Base-by-base conservation (phyloP, 768 basidiomycete genomes). In the Chalciporus piperatus region DNA sequence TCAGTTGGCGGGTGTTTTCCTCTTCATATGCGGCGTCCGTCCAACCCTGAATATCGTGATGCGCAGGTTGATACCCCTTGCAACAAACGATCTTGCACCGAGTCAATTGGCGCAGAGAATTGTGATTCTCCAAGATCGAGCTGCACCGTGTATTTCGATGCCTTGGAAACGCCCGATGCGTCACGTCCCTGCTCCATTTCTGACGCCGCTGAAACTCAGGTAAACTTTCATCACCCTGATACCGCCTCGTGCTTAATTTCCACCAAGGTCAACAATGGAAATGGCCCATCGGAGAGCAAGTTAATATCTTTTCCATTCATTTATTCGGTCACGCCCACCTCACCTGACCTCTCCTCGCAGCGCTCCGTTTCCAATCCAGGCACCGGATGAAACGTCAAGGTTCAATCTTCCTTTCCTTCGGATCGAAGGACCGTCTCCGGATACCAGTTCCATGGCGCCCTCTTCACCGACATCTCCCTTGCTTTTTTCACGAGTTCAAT, bases 131-230 rank as follows among this genome's bases (percentile, higher is more conserved):
- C 54, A 4, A 20, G 14, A 17, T 63, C 66, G 1, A 44, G 50
- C 13, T 46, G 38, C 23, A 66, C 64, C 0, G 28, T 66, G n/a
- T 64, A 67, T 48, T 66, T 62, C 49, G 57, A 61, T 22, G 57
- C 61, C 17, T 6, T 67, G 28, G 64, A 64, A 12, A 47, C 50
- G 16, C 14, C 58, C 12, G 49, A 51, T 45, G 12, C n/a, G 9
- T 54, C 51, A 8, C 48, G 20, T 39, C 51, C 52, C 1, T 47
- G 20, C 41, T 51, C 47, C 28, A 27, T 49, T 23, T 43, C n/a
- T n/a, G n/a, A 45, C 22, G 50, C 46, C 33, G 38, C 44, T 20
- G 48, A 56, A 38, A 20, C 33, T 37, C 50, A 54, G 53, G 60
- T 54, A 54, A 58, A 39, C 20, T 16, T 11, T 23, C 14, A 33